These are phyloP conservation scores for Backusella mclennaniae DNA, from an alignment of 192 early-diverging fungal species.

Conservation along the genomic window DNA sequence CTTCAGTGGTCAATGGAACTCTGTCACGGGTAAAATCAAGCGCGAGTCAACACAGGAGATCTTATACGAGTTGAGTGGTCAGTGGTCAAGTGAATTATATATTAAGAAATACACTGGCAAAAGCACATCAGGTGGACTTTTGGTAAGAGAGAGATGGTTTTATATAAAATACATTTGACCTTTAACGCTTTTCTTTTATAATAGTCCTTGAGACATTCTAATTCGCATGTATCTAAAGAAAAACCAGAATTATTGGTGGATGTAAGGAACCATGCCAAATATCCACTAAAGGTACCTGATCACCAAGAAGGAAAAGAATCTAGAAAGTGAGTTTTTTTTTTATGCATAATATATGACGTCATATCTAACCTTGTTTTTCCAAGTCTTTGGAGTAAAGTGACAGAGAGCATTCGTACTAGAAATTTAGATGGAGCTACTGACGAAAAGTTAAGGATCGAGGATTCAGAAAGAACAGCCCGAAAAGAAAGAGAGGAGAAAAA, in stretches of 20 bases:
- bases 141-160: background rate
- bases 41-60: constrained; percentile 70
- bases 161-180: background rate
- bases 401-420: constrained; percentile 57
- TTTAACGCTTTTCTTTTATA: background rate
- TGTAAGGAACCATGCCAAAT: background rate
- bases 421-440: constrained; percentile 66
- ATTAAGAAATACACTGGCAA: constrained; percentile 34
- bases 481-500: constrained; percentile 25
- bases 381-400: constrained; percentile 74
- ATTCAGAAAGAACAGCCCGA: constrained; percentile 54
- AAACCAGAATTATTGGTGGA: constrained; percentile 1
- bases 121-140: background rate
- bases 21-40: constrained; percentile 80
- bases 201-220: background rate
- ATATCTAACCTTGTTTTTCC: background rate
- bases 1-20: constrained; percentile 82
- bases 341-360: background rate
- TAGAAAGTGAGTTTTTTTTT: constrained; percentile 46
- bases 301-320: constrained; percentile 88
- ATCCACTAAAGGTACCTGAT: background rate
- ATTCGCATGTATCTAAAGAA: background rate
- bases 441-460: constrained; percentile 72
- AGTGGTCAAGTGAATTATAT: constrained; percentile 82
- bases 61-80: constrained; percentile 80